A percentile compares a stretch with the other conserved stretches of the same genome.
phyloP scores from a whole-genome alignment of 2,329 filamentous ascomycete genomes.

The Ophiosphaerella herpotricha region DNA sequence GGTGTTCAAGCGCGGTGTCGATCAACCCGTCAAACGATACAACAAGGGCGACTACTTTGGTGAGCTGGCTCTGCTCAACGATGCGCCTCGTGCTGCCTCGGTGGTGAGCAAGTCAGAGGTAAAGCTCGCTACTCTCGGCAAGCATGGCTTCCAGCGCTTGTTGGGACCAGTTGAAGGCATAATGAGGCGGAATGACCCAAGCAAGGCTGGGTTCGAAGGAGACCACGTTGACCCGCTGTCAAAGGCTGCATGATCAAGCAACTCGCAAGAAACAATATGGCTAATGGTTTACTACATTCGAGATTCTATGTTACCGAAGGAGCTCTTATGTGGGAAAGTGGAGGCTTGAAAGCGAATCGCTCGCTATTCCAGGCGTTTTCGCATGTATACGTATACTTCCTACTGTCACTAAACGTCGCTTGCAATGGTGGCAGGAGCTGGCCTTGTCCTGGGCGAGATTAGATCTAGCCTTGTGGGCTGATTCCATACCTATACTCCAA shows the following conservation, averaged over 20 bases:
- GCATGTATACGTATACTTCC: slow-evolving; percentile 45
- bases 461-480: slow-evolving; percentile 22
- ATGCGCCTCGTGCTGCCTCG: slow-evolving; percentile 89
- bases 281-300: no score
- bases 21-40: slow-evolving; percentile 77
- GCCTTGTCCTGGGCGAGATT: slow-evolving; percentile 13
- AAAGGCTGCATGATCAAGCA: slow-evolving; percentile 23
- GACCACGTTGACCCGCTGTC: slow-evolving; percentile 66
- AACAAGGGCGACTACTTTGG: slow-evolving; percentile 96
- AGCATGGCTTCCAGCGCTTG: slow-evolving; percentile 91
- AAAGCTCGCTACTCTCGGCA: slow-evolving; percentile 90
- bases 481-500: slow-evolving; percentile 37
- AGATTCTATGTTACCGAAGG: no score
- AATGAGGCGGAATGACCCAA: slow-evolving; percentile 76
- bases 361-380: slow-evolving; percentile 23
- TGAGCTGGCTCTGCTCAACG: slow-evolving; percentile 89
- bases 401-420: slow-evolving; percentile 46
- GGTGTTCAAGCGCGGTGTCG: slow-evolving; percentile 77
- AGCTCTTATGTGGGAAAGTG: neutral
- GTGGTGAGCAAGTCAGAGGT: slow-evolving; percentile 83
- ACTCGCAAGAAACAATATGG: neutral
- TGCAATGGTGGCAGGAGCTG: slow-evolving; percentile 19
- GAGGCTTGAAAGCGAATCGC: neutral
- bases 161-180: slow-evolving; percentile 92
- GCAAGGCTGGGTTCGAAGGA: slow-evolving; percentile 43